Evolutionary conservation across 257 asterid genomes (phyloP).

Genomic region (Datura wrightii): DNA sequence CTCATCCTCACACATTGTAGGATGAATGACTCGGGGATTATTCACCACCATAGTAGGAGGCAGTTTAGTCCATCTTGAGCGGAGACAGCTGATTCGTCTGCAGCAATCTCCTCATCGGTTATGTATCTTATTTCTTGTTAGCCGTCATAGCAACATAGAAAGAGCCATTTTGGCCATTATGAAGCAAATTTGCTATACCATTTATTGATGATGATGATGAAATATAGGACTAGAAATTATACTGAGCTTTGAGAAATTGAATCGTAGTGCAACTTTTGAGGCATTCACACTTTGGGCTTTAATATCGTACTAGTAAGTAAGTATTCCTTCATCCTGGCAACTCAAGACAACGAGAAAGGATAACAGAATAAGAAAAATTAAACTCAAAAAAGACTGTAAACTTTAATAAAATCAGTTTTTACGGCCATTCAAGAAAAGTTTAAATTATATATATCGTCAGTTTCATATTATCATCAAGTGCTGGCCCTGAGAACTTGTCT

Average conservation of each 20-base stretch:
- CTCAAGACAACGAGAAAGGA: background rate
- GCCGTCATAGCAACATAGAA: slow-evolving; percentile 22
- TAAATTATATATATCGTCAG: background rate
- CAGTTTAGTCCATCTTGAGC: slow-evolving; percentile 16
- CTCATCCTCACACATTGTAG: slow-evolving; percentile 62
- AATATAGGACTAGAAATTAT: slow-evolving; percentile 12
- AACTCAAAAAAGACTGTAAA: background rate
- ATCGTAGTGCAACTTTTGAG: background rate
- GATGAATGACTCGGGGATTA: slow-evolving; percentile 32
- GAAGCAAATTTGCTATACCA: slow-evolving; percentile 2
- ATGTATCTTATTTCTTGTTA: background rate
- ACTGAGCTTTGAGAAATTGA: background rate
- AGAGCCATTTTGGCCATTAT: slow-evolving; percentile 9
- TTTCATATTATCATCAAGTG: background rate
- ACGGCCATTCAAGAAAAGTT: background rate
- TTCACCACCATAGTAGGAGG: slow-evolving; percentile 12
- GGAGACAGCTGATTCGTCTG: background rate
- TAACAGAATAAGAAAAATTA: background rate
- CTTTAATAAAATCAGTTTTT: background rate
- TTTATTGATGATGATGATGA: slow-evolving; percentile 25
- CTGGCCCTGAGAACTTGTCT: background rate
- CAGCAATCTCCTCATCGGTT: slow-evolving; percentile 10
- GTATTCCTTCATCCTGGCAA: background rate
- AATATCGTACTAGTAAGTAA: background rate
- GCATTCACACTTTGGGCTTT: background rate